A percentile compares a stretch with the other conserved stretches of the same genome.
These are phyloP conservation scores for Penicillium sp. DNA, from an alignment of 2,329 filamentous ascomycete genomes.

Conservation along the genomic window DNA sequence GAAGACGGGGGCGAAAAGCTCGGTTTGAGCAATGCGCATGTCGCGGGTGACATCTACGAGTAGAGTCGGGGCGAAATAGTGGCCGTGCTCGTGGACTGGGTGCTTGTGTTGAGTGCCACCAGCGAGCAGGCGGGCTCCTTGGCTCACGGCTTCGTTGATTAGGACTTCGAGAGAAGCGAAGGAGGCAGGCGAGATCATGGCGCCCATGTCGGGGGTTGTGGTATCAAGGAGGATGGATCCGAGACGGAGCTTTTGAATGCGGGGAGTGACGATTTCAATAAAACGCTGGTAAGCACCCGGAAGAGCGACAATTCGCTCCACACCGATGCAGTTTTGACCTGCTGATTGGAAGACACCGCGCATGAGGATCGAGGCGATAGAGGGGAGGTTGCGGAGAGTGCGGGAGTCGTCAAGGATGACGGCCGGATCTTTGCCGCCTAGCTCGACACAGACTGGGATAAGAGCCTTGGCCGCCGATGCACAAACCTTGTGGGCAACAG, in stretches of 20 bases:
- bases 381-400: constrained; percentile 62
- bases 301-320: constrained; percentile 85
- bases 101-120: constrained; percentile 75
- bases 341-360: constrained; percentile 92
- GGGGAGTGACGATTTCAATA: constrained; percentile 68
- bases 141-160: constrained; percentile 72
- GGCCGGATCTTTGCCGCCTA: constrained; percentile 93
- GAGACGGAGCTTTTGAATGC: constrained; percentile 72
- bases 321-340: constrained; percentile 96
- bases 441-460: constrained; percentile 86
- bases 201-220: constrained; percentile 70
- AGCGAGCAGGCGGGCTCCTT: constrained; percentile 78
- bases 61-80: constrained; percentile 91
- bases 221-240: constrained; percentile 67
- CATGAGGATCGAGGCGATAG: constrained; percentile 80
- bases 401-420: constrained; percentile 77
- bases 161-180: constrained; percentile 77
- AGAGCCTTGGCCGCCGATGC: constrained; percentile 80
- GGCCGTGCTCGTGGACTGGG: constrained; percentile 72
- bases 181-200: constrained; percentile 77
- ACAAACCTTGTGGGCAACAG: constrained; percentile 85
- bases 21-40: constrained; percentile 86
- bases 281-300: constrained; percentile 75
- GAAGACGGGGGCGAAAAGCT: constrained; percentile 92
- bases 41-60: constrained; percentile 82